Evolutionary conservation across 78 protist genomes (phyloP).

Genomic region (Corallochytrium limacisporum): DNA sequence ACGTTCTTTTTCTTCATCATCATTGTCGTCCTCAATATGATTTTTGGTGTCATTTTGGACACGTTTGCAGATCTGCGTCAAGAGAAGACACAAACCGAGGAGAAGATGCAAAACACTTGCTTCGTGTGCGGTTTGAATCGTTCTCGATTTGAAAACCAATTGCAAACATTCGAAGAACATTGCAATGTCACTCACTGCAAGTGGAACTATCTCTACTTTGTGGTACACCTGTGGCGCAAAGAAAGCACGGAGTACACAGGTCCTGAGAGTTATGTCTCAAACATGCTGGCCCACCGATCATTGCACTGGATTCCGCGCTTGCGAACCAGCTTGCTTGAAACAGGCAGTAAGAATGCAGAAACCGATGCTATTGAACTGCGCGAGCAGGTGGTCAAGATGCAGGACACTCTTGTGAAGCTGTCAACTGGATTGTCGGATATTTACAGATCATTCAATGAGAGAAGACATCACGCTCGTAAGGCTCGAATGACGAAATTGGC

Average conservation of each 20-base stretch:
- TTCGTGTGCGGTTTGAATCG: conserved; percentile 28
- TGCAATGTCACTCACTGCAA: conserved; percentile 38
- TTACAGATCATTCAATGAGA: too few relatives aligned
- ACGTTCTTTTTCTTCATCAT: conserved; percentile 38
- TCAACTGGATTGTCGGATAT: too few relatives aligned
- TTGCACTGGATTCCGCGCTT: too few relatives aligned
- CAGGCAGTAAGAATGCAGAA: too few relatives aligned
- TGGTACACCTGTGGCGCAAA: conserved; percentile 16
- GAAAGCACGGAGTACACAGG: conserved; percentile 41
- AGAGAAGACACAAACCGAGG: conserved; percentile 28
- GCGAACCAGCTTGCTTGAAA: too few relatives aligned
- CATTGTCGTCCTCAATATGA: conserved; percentile 43
- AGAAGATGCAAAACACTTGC: conserved; percentile 20
- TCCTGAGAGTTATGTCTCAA: conserved; percentile 29
- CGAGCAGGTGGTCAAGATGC: too few relatives aligned
- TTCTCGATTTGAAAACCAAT: neutral
- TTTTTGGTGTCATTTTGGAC: conserved; percentile 59
- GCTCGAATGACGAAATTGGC: too few relatives aligned
- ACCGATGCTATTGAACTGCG: too few relatives aligned
- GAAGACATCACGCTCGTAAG: too few relatives aligned
- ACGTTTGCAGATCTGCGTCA: conserved; percentile 59
- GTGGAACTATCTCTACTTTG: conserved; percentile 53
- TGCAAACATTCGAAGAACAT: conserved; percentile 35
- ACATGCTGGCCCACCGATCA: too few relatives aligned
- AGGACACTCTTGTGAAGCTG: too few relatives aligned